Base-by-base conservation (phyloP, 2,329 filamentous ascomycete genomes). In the Alternaria triticimaculans region DNA sequence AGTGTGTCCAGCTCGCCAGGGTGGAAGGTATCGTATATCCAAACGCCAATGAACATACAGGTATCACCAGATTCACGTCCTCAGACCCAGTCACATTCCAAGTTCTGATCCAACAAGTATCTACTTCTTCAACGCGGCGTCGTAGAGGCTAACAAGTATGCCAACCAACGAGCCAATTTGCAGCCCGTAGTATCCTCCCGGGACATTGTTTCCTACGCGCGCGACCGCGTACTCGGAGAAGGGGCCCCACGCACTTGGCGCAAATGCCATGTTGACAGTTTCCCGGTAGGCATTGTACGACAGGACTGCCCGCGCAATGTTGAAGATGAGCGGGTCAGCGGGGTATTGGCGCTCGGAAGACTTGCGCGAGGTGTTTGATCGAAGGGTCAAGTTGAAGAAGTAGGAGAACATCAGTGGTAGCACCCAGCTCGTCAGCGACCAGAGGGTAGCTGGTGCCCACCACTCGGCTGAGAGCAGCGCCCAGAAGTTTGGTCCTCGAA, bases 251-350 rank as follows among this genome's bases (percentile, higher is more conserved):
- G 68, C 68, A 4, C 37, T 51, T 7, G 61, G 87, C 51, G 86
- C 87, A 55, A 87, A 85, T 33, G 87, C 88, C 25, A 72, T 53
- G 55, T 69, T 72, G 6, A 66, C 63, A 26, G 72, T 69, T 26
- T 73, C 56, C 10, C 86, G 88, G 77, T 94, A 97, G 18, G 97
- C 89, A 33, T 95, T 86, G 79, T 92, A 97, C 8, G 92, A 89
- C 63, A 94, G 81, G 58, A 98, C 78, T 0, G 91, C 94, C 84
- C 97, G 97, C 72, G 88, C 88, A 61, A 98, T 89, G 83, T 94
- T 97, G 82, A 96, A 99, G 21, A 90, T 92, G 76, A 98, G 83
- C 5, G 94, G 94, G 78, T 99, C 96, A 68, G 95, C 89, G 6
- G 85, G 82, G 68, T 90, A 89, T 67, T 88, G 86, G 20, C 78